Evolutionary conservation across 345 rosid genomes (phyloP), one percentile per base, ranked within the genome.

Genomic region (Noccaea bulbosa): DNA sequence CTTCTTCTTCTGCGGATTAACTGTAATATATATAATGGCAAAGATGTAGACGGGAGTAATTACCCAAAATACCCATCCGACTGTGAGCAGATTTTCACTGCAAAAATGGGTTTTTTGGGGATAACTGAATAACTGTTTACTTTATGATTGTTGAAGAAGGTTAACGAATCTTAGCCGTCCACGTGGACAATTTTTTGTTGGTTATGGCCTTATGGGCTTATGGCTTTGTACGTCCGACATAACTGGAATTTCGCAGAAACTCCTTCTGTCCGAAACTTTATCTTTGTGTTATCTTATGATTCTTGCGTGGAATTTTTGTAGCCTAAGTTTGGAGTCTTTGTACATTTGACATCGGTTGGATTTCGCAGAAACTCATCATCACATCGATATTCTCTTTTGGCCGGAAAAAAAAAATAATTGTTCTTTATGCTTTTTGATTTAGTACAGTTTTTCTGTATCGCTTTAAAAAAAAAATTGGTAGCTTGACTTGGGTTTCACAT

Each of bases 181-280:
- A 48, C 72, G 60, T 65, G 72, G 11, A 6, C 0, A 6, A 6
- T 5, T 24, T 27, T 1, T 0, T 32, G 35, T 22, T 70, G 40
- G 44, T 4, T n/a, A n/a, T n/a, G n/a, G n/a, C n/a, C n/a, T 7
- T 2, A 3, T 30, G 6, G 40, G 44, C 4, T 5, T 2, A 3
- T 30, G 6, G 30, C 17, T 41, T 2, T 41, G 47, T 74, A 50
- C 62, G 2, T 40, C 73, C 73, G 56, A 66, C 78, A 57, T 49
- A 6, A 48, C 35, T 55, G 37, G 16, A 47, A 22, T 17, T 74
- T 50, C 72, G 45, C 27, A 56, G 71, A 55, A 73, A 65, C 44
- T 58, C 4, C 22, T 20, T 20, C 22, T 20, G 22, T 53, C 45
- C 11, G 24, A 15, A 46, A 54, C 5, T 24, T 16, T 67, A 27